Evolutionary conservation across 371 early-diverging fungal species (phyloP), one percentile per base, ranked within the genome.

Genomic region (Saksenaea vasiformis): DNA sequence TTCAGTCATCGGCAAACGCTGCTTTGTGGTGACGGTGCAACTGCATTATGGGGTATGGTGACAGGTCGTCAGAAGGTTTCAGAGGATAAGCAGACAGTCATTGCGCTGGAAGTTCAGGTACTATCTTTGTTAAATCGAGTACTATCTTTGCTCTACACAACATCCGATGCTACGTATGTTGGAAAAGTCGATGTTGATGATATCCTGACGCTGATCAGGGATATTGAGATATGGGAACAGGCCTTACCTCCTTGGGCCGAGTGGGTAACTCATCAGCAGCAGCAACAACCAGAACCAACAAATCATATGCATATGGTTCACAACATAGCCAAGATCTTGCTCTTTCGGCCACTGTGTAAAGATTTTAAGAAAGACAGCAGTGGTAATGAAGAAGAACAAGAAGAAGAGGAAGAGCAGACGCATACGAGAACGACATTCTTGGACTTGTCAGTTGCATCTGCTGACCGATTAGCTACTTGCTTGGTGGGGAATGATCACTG

Each of bases 131-230:
- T 73, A 11, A 38, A 47, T n/a, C 66, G 67, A 44, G 70, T 64
- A 1, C 35, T 73, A 1, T 58, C 57, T 3, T 41, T 73, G 3
- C 65, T 73, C 17, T 75, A 69, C 28, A 47, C 51, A 53, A 66
- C 44, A 62, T 60, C 13, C 51, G 58, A 62, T 27, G 37, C 38
- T 19, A 54, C 57, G 24, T 43, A 34, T 26, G 64, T 70, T 7
- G 61, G 71, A 13, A 80, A 80, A 56, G 68, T 80, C 24, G 81
- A 80, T 55, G 81, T 80, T 13, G 81, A 80, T 44, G 76, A 78
- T 35, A 73, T 80, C 3, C 58, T 80, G 39, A 72, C 67, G 0
- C 37, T 80, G 1, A 75, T 80, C 9, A 68, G 70, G n/a, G 73
- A 80, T 38, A 66, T 78, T 5, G 81, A 78, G 51, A 37, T 60